Percentiles rank a stretch among this genome's conserved stretches.
phyloP scores from a whole-genome alignment of 1,284 basidiomycete species.

The Anthracocystis setariae region DNA sequence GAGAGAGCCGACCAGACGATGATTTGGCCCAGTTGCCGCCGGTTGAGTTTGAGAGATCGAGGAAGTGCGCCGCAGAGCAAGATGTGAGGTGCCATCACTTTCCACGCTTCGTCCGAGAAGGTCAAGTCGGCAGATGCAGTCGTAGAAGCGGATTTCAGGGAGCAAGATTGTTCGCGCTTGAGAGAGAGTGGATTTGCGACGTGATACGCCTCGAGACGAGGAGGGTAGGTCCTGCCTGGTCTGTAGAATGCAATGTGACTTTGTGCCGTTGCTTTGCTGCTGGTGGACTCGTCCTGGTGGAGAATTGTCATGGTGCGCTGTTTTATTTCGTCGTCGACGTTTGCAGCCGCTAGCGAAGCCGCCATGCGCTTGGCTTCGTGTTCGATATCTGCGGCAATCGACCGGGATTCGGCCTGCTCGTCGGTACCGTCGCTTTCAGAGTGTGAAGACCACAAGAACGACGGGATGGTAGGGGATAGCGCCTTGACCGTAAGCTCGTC shows the following conservation, averaged over 20 bases:
- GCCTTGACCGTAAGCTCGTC: slow-evolving; percentile 26
- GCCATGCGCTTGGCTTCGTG: slow-evolving; percentile 2
- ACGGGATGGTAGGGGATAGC: slow-evolving; percentile 42
- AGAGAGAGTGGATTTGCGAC: slow-evolving; percentile 5
- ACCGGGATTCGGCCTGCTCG: neutral
- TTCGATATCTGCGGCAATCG: neutral
- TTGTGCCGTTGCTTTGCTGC: neutral
- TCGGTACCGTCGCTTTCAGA: slow-evolving; percentile 28
- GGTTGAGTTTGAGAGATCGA: slow-evolving; percentile 17
- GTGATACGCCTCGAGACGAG: neutral
- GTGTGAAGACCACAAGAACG: slow-evolving; percentile 41
- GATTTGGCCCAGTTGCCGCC: slow-evolving; percentile 17
- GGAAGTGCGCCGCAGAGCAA: slow-evolving; percentile 21
- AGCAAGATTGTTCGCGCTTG: neutral
- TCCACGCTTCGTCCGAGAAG: slow-evolving; percentile 11
- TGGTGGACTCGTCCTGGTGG: slow-evolving; percentile 13
- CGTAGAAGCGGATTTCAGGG: too few relatives aligned
- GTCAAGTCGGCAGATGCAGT: too few relatives aligned
- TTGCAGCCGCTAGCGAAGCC: slow-evolving; percentile 15
- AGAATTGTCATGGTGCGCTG: slow-evolving; percentile 24
- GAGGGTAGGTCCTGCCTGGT: slow-evolving; percentile 16
- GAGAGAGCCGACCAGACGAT: slow-evolving; percentile 29
- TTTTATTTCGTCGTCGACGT: slow-evolving; percentile 20
- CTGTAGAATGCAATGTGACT: slow-evolving; percentile 20
- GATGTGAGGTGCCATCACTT: slow-evolving; percentile 7